phyloP scores from a whole-genome alignment of 139 green algal species.

The Monoraphidium neglectum region DNA sequence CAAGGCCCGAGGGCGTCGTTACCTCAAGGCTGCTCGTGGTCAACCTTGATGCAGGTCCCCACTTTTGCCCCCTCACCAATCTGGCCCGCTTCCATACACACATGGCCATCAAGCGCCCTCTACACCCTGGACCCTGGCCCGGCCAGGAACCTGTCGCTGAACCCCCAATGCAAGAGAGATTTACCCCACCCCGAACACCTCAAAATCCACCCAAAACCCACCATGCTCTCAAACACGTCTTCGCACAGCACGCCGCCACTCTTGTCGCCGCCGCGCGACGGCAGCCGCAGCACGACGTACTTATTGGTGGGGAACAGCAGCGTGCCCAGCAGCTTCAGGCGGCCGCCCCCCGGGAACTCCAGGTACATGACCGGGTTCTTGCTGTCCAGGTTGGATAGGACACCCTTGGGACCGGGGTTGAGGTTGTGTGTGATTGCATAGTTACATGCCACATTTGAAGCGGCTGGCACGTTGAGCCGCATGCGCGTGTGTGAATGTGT shows the following conservation, averaged over 20 bases:
- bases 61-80: background rate
- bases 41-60: background rate
- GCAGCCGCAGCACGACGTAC: constrained; percentile 77
- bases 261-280: background rate
- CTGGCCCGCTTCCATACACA: background rate
- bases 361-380: constrained; percentile 88
- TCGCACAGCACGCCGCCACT: constrained; percentile 69
- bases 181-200: background rate
- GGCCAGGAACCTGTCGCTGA: background rate
- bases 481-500: no score
- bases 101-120: background rate
- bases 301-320: constrained; percentile 77
- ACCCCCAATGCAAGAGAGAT: background rate
- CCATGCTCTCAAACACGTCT: constrained; percentile 88
- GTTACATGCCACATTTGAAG: no score
- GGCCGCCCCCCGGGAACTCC: constrained; percentile 77
- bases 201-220: constrained; percentile 24
- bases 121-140: background rate
- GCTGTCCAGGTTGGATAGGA: constrained; percentile 76
- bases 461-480: no score
- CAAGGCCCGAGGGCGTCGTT: no score
- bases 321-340: constrained; percentile 81
- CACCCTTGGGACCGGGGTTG: constrained; percentile 53
- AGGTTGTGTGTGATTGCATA: background rate
- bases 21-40: background rate